Evolutionary conservation across 2,329 filamentous ascomycete species (phyloP).

Genomic region (Fusarium multiceps): DNA sequence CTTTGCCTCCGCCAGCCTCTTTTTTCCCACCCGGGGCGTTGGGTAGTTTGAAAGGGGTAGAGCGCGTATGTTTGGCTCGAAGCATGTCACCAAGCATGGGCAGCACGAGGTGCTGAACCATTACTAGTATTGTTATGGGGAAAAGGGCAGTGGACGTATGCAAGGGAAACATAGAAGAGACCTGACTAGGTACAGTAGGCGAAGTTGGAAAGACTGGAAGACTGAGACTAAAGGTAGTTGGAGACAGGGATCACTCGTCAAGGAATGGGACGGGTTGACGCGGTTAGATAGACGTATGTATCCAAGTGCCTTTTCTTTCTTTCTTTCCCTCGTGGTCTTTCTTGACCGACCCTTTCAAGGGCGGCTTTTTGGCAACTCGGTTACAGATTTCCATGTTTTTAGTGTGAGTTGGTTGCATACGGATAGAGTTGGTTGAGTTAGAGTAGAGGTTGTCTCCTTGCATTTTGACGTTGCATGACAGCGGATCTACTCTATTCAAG

Average conservation of each 20-base stretch:
- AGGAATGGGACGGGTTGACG: slow-evolving; percentile 19
- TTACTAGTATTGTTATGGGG: background rate
- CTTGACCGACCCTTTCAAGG: background rate
- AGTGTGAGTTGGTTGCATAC: background rate
- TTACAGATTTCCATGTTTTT: background rate
- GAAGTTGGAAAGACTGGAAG: background rate
- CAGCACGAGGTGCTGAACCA: slow-evolving; percentile 19
- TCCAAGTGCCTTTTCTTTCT: background rate
- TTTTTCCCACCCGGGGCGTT: background rate
- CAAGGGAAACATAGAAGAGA: slow-evolving; percentile 8
- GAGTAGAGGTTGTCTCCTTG: slow-evolving; percentile 5
- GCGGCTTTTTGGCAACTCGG: background rate
- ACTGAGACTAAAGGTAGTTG: slow-evolving; percentile 4
- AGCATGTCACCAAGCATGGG: slow-evolving; percentile 9
- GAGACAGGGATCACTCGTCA: background rate
- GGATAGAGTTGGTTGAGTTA: background rate
- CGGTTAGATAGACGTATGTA: background rate
- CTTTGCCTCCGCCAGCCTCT: background rate
- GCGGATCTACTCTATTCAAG: slow-evolving; percentile 5
- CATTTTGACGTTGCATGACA: slow-evolving; percentile 23
- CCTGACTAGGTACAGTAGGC: background rate
- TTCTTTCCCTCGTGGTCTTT: background rate
- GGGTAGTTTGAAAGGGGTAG: background rate
- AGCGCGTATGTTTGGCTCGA: background rate
- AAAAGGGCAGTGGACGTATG: background rate